phyloP scores from a whole-genome alignment of 2,329 filamentous ascomycete genomes.

The Aspergillus sp. region DNA sequence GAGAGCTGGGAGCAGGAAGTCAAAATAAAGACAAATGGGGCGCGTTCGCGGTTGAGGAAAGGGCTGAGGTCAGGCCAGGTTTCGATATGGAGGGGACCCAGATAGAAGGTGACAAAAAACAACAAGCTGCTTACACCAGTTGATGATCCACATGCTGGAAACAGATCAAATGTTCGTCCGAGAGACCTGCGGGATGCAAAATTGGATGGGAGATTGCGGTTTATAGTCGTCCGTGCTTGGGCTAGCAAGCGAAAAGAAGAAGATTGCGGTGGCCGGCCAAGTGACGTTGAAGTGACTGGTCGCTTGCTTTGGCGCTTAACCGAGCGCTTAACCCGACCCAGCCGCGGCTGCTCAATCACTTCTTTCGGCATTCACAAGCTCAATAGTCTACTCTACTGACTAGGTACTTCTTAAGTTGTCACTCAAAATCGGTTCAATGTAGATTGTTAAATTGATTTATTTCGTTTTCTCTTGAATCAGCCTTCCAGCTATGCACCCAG shows the following conservation, averaged over 20 bases:
- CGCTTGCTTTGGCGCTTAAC: slow-evolving; percentile 19
- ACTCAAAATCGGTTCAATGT: neutral
- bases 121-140: slow-evolving; percentile 72
- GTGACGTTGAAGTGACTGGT: slow-evolving; percentile 26
- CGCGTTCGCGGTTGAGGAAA: neutral
- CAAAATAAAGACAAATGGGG: neutral
- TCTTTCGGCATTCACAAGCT: neutral
- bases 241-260: slow-evolving; percentile 26
- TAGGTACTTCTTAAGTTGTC: neutral
- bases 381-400: neutral
- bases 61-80: slow-evolving; percentile 3
- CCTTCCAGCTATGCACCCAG: slow-evolving; percentile 4
- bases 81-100: slow-evolving; percentile 6
- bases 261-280: slow-evolving; percentile 22
- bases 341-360: slow-evolving; percentile 13
- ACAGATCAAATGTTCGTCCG: slow-evolving; percentile 11
- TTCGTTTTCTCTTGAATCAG: slow-evolving; percentile 10
- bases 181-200: slow-evolving; percentile 4
- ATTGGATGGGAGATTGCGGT: slow-evolving; percentile 16
- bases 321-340: slow-evolving; percentile 20
- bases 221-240: slow-evolving; percentile 12
- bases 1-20: neutral
- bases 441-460: slow-evolving; percentile 4
- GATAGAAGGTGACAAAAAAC: slow-evolving; percentile 6
- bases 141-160: slow-evolving; percentile 79